Evolutionary conservation across 2,329 filamentous ascomycete genomes (phyloP), one percentile per base, ranked within the genome.

Genomic region (Sporothrix humicola): DNA sequence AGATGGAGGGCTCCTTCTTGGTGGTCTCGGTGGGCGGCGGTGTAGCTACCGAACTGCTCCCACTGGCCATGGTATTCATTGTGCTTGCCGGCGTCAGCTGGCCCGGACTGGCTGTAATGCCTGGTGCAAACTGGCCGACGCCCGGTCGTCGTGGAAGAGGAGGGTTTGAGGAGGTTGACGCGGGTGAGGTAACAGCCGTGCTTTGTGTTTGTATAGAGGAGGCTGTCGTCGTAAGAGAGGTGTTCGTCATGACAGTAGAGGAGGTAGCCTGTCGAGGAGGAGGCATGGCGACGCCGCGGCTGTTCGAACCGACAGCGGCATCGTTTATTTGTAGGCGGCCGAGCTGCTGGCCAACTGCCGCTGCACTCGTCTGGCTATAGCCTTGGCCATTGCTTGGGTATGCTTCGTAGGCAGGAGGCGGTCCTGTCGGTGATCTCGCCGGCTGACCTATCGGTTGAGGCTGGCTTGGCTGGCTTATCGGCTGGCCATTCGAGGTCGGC

Each of bases 1-100:
- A 71, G 54, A 71, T 37, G 6, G 54, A 71, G 15, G 42, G 46
- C 4, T 50, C 69, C 63, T 72, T 26, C 37, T 68, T 68, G 46
- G 20, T 26, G 2, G 42, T 17, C 20, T 15, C 23, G 4, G 20
- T 12, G 1, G 52, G 20, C 9, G 52, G 26, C 2, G 52, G 52
- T 23, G 8, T 12, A 3, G 26, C 68, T 23, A 9, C 2, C 17
- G 23, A 26, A 26, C 23, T 71, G n/a, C 37, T 46, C 5, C 50
- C 54, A 5, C 63, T 50, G 10, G 63, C 10, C 37, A 6, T 31
- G 17, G 37, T n/a, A 52, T n/a, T 46, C 12, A 31, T 50, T 4
- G 71, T 69, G 44, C 42, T 59, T 17, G 71, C n/a, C 3, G 71
- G 31, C 8, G 61, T 68, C 46, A 54, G 10, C 31, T 37, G 26